Evolutionary conservation across 2,329 filamentous ascomycete species (phyloP).

Genomic region (Aspergillus piperis): DNA sequence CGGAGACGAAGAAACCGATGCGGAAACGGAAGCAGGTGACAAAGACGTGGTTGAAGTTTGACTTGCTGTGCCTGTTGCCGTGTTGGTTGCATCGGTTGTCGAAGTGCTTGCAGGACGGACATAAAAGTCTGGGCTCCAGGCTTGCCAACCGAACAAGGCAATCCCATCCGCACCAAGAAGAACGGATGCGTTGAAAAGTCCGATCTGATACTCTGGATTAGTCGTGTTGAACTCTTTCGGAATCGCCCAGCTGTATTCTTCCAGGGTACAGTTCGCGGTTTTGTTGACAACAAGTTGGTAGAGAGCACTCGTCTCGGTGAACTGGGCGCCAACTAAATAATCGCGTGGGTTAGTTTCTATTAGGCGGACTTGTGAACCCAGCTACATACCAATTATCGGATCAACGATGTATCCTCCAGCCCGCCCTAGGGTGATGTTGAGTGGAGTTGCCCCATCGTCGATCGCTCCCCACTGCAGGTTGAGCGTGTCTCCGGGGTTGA

Average conservation of each 20-base stretch:
- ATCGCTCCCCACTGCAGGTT: slow-evolving; percentile 11
- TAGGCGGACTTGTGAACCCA: no score
- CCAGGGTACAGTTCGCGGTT: slow-evolving; percentile 17
- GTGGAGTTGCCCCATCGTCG: slow-evolving; percentile 6
- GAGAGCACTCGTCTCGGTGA: slow-evolving; percentile 3
- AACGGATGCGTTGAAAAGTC: slow-evolving; percentile 11
- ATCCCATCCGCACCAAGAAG: slow-evolving; percentile 4
- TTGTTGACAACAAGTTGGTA: slow-evolving; percentile 9
- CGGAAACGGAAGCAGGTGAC: no score
- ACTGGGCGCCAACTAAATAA: not conserved
- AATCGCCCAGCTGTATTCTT: slow-evolving; percentile 17
- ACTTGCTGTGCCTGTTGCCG: not conserved
- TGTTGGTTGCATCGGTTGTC: not conserved
- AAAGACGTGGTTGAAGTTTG: not conserved
- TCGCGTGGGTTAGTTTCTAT: not conserved
- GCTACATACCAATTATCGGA: slow-evolving; percentile 1
- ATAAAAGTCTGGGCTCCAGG: slow-evolving; percentile 7
- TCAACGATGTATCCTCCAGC: slow-evolving; percentile 4
- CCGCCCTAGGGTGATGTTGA: slow-evolving; percentile 8
- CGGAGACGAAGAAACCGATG: not conserved
- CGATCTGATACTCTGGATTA: slow-evolving; percentile 11
- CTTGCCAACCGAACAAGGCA: slow-evolving; percentile 4
- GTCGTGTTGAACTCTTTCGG: slow-evolving; percentile 12
- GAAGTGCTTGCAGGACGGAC: not conserved
- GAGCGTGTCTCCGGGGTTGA: slow-evolving; percentile 4